phyloP scores from a whole-genome alignment of 306 rosid genomes.

The Quercus parvula region DNA sequence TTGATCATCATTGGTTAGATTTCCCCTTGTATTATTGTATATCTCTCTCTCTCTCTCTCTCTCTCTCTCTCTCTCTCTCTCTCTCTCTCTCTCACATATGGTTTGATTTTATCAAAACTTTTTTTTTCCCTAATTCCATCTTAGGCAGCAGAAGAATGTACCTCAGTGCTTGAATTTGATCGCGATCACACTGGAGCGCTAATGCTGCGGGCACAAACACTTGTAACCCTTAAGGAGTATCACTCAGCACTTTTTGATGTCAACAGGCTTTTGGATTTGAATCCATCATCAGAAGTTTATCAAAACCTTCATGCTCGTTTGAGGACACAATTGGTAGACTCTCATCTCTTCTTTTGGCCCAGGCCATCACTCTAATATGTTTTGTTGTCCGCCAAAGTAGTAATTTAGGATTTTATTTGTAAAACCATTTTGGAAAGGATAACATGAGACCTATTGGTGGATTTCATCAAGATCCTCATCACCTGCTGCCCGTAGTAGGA shows the following conservation, averaged over 20 bases:
- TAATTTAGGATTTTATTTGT: not conserved
- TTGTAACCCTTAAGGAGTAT: conserved; percentile 80
- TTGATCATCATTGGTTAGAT: not conserved
- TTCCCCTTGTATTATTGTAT: not conserved
- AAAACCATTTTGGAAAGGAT: not conserved
- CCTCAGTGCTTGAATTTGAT: conserved; percentile 89
- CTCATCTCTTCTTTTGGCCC: conserved; percentile 14
- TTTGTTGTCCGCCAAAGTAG: not conserved
- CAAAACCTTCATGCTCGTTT: conserved; percentile 85
- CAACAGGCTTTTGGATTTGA: conserved; percentile 73
- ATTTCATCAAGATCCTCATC: not conserved
- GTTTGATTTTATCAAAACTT: not conserved
- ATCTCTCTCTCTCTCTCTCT: too few relatives aligned
- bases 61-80: too few relatives aligned
- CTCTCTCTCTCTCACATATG: too few relatives aligned
- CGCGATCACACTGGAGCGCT: conserved; percentile 75
- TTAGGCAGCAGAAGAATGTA: conserved; percentile 93
- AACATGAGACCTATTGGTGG: not conserved
- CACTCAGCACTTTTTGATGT: conserved; percentile 93
- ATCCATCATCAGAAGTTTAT: conserved; percentile 91
- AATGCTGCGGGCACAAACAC: conserved; percentile 84
- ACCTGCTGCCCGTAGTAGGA: not conserved
- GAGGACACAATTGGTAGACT: conserved; percentile 81
- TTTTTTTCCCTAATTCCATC: conserved; percentile 5
- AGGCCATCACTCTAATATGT: conserved; percentile 15